Evolutionary conservation across 129 eudicot species (phyloP), one percentile per base, ranked within the genome.

Genomic region (Chrysanthemum seticuspe): DNA sequence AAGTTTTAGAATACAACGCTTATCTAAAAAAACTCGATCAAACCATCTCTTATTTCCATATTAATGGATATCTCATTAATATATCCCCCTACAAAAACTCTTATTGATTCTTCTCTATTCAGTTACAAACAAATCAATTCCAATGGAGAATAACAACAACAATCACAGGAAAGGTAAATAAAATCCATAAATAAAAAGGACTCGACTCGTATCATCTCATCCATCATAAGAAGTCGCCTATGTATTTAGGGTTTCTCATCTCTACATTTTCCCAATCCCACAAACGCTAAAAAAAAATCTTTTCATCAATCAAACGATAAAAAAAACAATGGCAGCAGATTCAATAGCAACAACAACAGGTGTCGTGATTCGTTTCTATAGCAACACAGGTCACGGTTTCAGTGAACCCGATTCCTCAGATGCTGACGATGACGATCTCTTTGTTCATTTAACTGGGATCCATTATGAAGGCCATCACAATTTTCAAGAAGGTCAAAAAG

Each of bases 401-500:
- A 92, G 85, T 85, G 78, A 76, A 59, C 89, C 96, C 31, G 91
- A 89, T 61, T 34, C 44, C 44, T 34, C 44, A 34, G 66, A 11
- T 19, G 91, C 80, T 14, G 91, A 87, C 34, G 85, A 79, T 74
- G 96, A 81, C 11, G 98, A 92, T 78, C 86, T 92, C 53, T 89
- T 92, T 55, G 94, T 92, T 62, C 98, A 92, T 66, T 94, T 85
- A 29, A 68, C 94, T 3, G 90, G 85, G 56, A 85, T 92, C 85
- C 84, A 81, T 74, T 74, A 85, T 5, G 94, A 83, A 11, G 96
- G 97, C 62, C 83, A 74, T 34, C 86, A 91, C 0, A 83, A 79
- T 13, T 81, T 92, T 12, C 71, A 67, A 8, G 84, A 78, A 45
- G 91, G 89, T 53, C 88, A 87, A 80, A 68, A 50, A 59, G 96